Evolutionary conservation across 2,329 filamentous ascomycete species (phyloP), one percentile per base, ranked within the genome.

Genomic region (Arthroderma sp.): DNA sequence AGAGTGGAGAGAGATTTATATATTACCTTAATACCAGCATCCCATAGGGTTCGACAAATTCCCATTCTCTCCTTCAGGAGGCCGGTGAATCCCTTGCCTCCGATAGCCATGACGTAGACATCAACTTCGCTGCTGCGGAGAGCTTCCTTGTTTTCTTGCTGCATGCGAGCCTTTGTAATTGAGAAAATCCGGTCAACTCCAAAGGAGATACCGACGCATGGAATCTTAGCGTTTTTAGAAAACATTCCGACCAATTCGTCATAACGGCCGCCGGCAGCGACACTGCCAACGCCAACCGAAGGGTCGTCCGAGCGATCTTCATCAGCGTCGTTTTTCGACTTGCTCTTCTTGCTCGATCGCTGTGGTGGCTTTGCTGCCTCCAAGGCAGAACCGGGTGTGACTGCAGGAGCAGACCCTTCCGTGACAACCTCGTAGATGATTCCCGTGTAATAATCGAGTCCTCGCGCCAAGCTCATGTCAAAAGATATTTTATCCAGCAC

Each of bases 231-330:
- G 67, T 88, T 89, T 55, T 81, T 81, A 45, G 78, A 81, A 70
- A 94, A 95, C 85, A 94, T 94, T 66, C 84, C 84, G 4, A 95
- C 89, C 3, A 95, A 75, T 59, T 91, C 82, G 64, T 95, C 89
- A 63, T 95, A 95, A 49, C 88, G 81, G 38, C 87, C 86, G 58
- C 87, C 88, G 3, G 87, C 88, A 38, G 87, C 88, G 40, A 94
- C 81, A 60, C 83, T 89, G 50, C 87, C 88, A 7, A 94, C 83
- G 42, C 85, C 85, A 31, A 91, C 71, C 8, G 78, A 80, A n/a
- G 84, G 82, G 62, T 89, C 84, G 48, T 83, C 75, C 10, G 82
- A 86, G 8, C 81, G 72, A 61, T 88, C 84, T 42, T 80, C 77
- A 34, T 81, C 77, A 42, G 70, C 64, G 11, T 63, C 55, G 42